Base-by-base conservation (phyloP, 2,329 filamentous ascomycete genomes). In the Domatiomyces globalis region DNA sequence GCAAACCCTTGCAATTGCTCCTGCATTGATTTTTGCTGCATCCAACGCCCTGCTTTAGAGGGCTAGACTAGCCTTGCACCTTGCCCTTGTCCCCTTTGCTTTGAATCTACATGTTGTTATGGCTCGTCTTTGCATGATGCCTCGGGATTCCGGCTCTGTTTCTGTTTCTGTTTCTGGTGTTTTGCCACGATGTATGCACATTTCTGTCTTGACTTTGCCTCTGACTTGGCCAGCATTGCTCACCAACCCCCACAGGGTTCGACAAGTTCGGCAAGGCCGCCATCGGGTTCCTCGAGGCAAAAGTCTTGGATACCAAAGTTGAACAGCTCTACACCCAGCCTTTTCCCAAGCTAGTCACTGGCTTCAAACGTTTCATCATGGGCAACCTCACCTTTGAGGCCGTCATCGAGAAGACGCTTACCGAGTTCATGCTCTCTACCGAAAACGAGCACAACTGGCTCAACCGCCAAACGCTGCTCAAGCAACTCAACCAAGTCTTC, bases 361-460 rank as follows among this genome's bases (percentile, higher is more conserved):
- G 53, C 49, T 42, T 51, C 45, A 57, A 55, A 53, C 51, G 53
- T 54, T 54, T 54, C 29, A 55, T 57, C 56, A 45, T 55, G 45
- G 53, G 51, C 49, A 52, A 51, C 39, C 52, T 47, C 46, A 56
- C 53, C 52, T 43, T 47, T 20, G 57, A 57, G 12, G 33, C 8
- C 42, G 47, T 57, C 29, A 55, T 59, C 51, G 56, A 54, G 25
- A 51, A 56, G 43, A 45, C 56, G 49, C 54, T 55, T 15, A 49
- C 51, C 36, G 57, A 61, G 42, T 51, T 57, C 49, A 29, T 27
- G 29, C 53, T 53, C 47, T 47, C 49, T 48, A 49, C 52, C 15
- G 57, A 59, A 46, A 55, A 47, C 8, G 58, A 61, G 48, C 53
- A 59, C 36, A 59, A 49, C 51, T 61, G 58, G 58, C 58, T 58